Percentiles rank a stretch among this genome's conserved stretches.
phyloP scores from a whole-genome alignment of 1,139 yeast species.

The Insectozyma bohioensis region DNA sequence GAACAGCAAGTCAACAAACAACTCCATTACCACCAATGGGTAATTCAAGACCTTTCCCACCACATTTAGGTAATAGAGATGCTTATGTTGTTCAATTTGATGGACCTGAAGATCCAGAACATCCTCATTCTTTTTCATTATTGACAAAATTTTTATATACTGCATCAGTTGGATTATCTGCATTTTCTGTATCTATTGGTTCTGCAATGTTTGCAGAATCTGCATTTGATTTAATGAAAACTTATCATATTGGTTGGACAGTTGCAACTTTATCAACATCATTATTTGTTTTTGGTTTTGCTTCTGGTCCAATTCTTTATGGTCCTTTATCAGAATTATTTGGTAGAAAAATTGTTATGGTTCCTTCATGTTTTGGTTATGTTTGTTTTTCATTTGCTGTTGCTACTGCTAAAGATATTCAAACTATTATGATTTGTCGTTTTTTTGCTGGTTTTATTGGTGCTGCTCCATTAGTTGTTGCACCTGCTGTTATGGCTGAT shows the following conservation, averaged over 20 bases:
- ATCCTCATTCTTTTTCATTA: conserved; percentile 49
- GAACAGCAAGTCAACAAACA: conserved; percentile 6
- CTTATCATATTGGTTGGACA: conserved; percentile 34
- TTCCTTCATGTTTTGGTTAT: conserved; percentile 31
- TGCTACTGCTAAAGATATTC: conserved; percentile 39
- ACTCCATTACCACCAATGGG: conserved; percentile 39
- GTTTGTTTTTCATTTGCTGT: conserved; percentile 38
- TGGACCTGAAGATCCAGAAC: conserved; percentile 50
- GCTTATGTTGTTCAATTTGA: conserved; percentile 42
- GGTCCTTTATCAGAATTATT: conserved; percentile 44
- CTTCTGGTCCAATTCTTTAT: conserved; percentile 43
- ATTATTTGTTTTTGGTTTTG: conserved; percentile 44
- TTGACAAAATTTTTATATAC: conserved; percentile 27
- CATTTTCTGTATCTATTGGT: conserved; percentile 48
- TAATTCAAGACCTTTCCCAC: conserved; percentile 37
- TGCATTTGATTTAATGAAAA: conserved; percentile 21
- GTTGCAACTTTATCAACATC: conserved; percentile 41
- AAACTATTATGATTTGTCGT: conserved; percentile 40
- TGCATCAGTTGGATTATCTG: conserved; percentile 31
- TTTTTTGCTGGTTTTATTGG: conserved; percentile 44
- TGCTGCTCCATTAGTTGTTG: conserved; percentile 44
- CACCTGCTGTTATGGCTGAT: conserved; percentile 46
- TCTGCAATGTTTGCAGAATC: conserved; percentile 43
- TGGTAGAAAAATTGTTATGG: conserved; percentile 35
- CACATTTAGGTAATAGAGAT: conserved; percentile 32